Evolutionary conservation across 2,329 filamentous ascomycete genomes (phyloP).

Genomic region (Cercospora sojina): DNA sequence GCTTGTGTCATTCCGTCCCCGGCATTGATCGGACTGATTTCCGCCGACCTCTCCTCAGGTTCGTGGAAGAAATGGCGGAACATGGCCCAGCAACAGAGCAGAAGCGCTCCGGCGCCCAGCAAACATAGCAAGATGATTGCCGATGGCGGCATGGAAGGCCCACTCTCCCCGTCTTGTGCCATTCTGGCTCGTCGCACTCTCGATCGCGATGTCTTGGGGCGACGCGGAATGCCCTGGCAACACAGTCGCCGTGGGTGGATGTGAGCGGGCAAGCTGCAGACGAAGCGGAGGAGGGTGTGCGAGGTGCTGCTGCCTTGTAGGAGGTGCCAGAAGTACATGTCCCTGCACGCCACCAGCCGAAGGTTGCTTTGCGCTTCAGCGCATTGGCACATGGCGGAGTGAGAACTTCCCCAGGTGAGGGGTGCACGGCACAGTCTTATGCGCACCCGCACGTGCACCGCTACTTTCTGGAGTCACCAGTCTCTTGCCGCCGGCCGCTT

Average conservation of each 20-base stretch:
- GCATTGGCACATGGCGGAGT: neutral
- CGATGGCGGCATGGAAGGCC: conserved; percentile 19
- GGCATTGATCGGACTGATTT: conserved; percentile 1
- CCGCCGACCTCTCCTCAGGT: conserved; percentile 1
- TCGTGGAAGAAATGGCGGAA: conserved; percentile 23
- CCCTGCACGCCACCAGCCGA: conserved; percentile 5
- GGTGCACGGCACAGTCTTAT: neutral
- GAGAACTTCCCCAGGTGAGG: neutral
- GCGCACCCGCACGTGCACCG: neutral
- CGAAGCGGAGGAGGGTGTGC: neutral
- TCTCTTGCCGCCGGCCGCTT: neutral
- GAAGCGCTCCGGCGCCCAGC: conserved; percentile 23
- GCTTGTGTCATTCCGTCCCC: conserved; percentile 25
- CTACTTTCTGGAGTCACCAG: neutral
- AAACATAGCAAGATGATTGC: conserved; percentile 30
- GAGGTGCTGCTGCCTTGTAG: conserved; percentile 4
- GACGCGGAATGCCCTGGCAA: neutral
- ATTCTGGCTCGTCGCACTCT: neutral
- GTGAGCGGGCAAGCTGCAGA: neutral
- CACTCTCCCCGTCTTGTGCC: neutral
- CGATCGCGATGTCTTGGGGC: neutral
- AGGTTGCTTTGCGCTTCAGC: conserved; percentile 4
- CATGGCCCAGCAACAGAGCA: conserved; percentile 25
- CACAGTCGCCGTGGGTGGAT: neutral
- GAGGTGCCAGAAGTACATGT: conserved; percentile 2